phyloP scores from a whole-genome alignment of 2,329 filamentous ascomycete genomes.

The Diaporthe humulicola region DNA sequence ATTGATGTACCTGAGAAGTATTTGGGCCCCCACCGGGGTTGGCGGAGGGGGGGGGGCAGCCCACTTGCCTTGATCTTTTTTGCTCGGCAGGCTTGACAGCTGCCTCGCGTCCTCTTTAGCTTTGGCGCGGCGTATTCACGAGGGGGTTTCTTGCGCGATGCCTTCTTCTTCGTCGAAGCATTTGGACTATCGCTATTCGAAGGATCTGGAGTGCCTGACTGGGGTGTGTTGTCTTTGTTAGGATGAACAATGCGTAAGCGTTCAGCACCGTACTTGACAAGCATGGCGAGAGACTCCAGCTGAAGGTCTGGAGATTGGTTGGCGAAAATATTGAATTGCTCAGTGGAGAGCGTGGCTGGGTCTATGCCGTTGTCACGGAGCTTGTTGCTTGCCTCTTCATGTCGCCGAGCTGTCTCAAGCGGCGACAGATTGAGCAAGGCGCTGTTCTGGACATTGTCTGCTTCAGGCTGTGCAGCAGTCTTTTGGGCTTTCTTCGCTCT shows the following conservation, averaged over 20 bases:
- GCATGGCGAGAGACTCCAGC: slow-evolving; percentile 67
- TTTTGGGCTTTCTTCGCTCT: slow-evolving; percentile 38
- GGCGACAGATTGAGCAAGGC: slow-evolving; percentile 57
- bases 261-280: slow-evolving; percentile 70
- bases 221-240: slow-evolving; percentile 50
- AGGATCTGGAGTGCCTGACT: slow-evolving; percentile 41
- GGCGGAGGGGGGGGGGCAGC: not conserved
- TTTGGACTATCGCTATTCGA: slow-evolving; percentile 32
- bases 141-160: slow-evolving; percentile 45
- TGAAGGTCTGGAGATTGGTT: slow-evolving; percentile 71
- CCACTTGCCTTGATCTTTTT: slow-evolving; percentile 47
- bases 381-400: slow-evolving; percentile 61
- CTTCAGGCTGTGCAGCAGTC: slow-evolving; percentile 34
- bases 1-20: not conserved
- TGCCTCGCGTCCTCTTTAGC: slow-evolving; percentile 49
- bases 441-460: slow-evolving; percentile 40
- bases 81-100: slow-evolving; percentile 50
- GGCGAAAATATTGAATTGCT: slow-evolving; percentile 71
- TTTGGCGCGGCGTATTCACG: slow-evolving; percentile 45
- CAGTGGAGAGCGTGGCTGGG: slow-evolving; percentile 63
- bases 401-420: slow-evolving; percentile 64
- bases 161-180: slow-evolving; percentile 47
- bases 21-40: no score
- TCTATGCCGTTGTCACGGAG: slow-evolving; percentile 63
- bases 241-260: slow-evolving; percentile 70